These are phyloP conservation scores for Hericium alpestre DNA, from an alignment of 768 basidiomycete genomes.

Conservation along the genomic window DNA sequence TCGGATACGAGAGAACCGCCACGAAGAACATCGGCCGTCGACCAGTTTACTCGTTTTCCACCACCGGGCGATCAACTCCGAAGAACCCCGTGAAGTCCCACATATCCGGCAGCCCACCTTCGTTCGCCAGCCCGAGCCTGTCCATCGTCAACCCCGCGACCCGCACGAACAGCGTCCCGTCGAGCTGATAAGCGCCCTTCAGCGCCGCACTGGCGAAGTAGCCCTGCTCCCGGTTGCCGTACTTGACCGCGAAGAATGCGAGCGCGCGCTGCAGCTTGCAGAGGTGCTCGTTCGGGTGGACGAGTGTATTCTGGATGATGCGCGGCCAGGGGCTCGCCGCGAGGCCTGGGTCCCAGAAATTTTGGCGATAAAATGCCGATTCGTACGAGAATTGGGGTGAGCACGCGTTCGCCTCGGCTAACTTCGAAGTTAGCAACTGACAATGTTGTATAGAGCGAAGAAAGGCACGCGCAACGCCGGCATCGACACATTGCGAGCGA, in stretches of 20 bases:
- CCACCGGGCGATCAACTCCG: not conserved
- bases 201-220: constrained; percentile 24
- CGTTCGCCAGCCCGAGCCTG: constrained; percentile 10
- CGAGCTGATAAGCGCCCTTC: constrained; percentile 40
- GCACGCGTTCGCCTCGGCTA: too few species aligned
- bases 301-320: constrained; percentile 40
- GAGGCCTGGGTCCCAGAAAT: too few species aligned
- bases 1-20: not conserved
- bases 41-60: not conserved
- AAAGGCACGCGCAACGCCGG: too few species aligned
- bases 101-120: not conserved
- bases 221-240: constrained; percentile 29
- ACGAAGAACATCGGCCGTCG: not conserved
- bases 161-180: constrained; percentile 56
- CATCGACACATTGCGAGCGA: too few species aligned
- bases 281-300: constrained; percentile 51
- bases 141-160: constrained; percentile 41
- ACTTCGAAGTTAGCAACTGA: too few species aligned
- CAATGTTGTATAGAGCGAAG: too few species aligned
- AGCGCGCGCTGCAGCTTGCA: constrained; percentile 41
- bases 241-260: constrained; percentile 33
- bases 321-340: constrained; percentile 39
- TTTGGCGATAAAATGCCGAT: too few species aligned
- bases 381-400: too few species aligned
- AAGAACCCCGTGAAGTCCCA: constrained; percentile 4